Percentiles rank a stretch among this genome's conserved stretches.
Conservation (phyloP, 345 rosid species). For the Salix udensis region DNA sequence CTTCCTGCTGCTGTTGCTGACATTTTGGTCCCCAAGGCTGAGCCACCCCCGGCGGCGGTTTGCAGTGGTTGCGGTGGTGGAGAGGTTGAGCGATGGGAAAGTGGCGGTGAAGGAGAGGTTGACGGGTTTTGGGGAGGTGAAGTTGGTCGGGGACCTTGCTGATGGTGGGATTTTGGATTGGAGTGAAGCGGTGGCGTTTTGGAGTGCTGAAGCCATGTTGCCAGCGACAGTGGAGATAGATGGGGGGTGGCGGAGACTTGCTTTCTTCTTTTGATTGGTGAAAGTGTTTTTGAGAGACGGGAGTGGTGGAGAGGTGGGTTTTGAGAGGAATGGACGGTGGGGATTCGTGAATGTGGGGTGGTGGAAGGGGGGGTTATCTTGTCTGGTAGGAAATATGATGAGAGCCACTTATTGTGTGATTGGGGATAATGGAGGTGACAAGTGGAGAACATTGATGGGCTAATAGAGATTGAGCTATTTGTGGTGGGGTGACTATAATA, state of each 20-base stretch:
- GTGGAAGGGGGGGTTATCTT: constrained; percentile 15
- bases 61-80: constrained; percentile 27
- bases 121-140: constrained; percentile 30
- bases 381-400: not conserved
- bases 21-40: constrained; percentile 49
- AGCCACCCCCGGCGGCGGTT: constrained; percentile 23
- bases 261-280: not conserved
- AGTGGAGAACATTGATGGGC: not conserved
- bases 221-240: not conserved
- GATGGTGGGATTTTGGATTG: constrained; percentile 51
- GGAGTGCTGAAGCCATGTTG: constrained; percentile 61
- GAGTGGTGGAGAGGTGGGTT: not conserved
- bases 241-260: not conserved
- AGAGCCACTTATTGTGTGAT: constrained; percentile 3
- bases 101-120: constrained; percentile 45
- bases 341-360: constrained; percentile 3
- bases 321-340: constrained; percentile 2
- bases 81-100: constrained; percentile 20
- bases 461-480: not conserved
- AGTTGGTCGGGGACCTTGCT: constrained; percentile 28
- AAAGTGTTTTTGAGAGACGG: not conserved
- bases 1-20: constrained; percentile 54
- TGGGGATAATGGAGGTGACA: constrained; percentile 10
- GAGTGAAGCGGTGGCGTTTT: constrained; percentile 43
- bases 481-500: not conserved